These are phyloP conservation scores for Talaromyces verruculosus DNA, from an alignment of 2,329 filamentous ascomycete species.

Conservation along the genomic window DNA sequence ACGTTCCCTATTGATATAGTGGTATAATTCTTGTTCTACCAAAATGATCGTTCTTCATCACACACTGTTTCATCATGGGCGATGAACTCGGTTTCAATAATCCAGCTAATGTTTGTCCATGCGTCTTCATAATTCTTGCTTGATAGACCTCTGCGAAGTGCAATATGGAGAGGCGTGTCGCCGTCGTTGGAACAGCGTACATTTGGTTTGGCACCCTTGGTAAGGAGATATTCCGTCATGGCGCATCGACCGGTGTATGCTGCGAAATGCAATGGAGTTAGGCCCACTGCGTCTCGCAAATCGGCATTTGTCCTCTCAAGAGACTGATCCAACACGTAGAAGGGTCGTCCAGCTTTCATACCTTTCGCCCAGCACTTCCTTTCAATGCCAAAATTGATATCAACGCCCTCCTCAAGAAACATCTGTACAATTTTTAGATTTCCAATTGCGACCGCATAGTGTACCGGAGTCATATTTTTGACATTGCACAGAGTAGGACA, in stretches of 20 bases:
- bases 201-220: background rate
- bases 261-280: background rate
- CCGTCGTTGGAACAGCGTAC: background rate
- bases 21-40: background rate
- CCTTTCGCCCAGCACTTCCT: background rate
- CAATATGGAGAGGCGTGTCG: background rate
- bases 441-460: background rate
- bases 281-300: background rate
- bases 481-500: background rate
- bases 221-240: background rate
- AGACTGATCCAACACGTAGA: background rate
- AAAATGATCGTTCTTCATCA: background rate
- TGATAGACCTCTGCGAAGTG: background rate
- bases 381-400: background rate
- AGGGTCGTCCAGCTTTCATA: background rate
- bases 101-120: background rate
- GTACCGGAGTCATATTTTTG: background rate
- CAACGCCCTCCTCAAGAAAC: background rate
- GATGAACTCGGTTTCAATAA: background rate
- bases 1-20: background rate
- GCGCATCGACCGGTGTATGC: background rate
- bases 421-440: background rate
- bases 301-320: background rate
- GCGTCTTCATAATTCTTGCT: background rate
- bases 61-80: background rate